Conservation (phyloP, 306 rosid species). For the Nissolia schottii region DNA sequence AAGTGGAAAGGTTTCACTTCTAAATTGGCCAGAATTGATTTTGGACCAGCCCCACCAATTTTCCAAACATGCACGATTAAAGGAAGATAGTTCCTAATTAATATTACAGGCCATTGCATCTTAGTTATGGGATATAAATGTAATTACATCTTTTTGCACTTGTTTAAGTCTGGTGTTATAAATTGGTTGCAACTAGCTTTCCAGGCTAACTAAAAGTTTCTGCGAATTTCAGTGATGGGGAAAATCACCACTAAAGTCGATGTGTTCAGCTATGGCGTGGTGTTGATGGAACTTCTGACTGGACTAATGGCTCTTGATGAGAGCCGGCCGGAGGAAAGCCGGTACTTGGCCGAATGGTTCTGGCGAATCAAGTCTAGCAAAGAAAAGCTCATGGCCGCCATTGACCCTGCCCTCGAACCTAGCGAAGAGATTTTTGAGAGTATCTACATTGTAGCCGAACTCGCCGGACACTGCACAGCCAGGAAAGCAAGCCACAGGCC, state of each 20-base stretch:
- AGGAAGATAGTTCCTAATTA: neutral
- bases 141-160: neutral
- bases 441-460: slow-evolving; percentile 46
- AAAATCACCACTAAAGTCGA: slow-evolving; percentile 78
- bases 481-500: slow-evolving; percentile 73
- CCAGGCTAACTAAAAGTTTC: neutral
- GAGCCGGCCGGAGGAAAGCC: slow-evolving; percentile 69
- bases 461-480: slow-evolving; percentile 81
- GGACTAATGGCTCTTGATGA: slow-evolving; percentile 79
- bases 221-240: slow-evolving; percentile 66
- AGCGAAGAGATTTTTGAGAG: slow-evolving; percentile 44
- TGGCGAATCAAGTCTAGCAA: slow-evolving; percentile 60
- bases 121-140: neutral
- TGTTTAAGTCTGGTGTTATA: neutral
- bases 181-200: neutral
- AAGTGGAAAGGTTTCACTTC: no score
- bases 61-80: no score
- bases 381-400: slow-evolving; percentile 53
- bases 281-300: slow-evolving; percentile 73
- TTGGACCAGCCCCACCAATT: no score
- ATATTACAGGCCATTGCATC: neutral
- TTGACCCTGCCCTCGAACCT: slow-evolving; percentile 54
- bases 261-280: slow-evolving; percentile 80
- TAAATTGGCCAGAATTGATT: no score
- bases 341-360: slow-evolving; percentile 76